Evolutionary conservation across 2,329 filamentous ascomycete species (phyloP), one percentile per base, ranked within the genome.

Genomic region (Magnaporthiopsis incrustans): DNA sequence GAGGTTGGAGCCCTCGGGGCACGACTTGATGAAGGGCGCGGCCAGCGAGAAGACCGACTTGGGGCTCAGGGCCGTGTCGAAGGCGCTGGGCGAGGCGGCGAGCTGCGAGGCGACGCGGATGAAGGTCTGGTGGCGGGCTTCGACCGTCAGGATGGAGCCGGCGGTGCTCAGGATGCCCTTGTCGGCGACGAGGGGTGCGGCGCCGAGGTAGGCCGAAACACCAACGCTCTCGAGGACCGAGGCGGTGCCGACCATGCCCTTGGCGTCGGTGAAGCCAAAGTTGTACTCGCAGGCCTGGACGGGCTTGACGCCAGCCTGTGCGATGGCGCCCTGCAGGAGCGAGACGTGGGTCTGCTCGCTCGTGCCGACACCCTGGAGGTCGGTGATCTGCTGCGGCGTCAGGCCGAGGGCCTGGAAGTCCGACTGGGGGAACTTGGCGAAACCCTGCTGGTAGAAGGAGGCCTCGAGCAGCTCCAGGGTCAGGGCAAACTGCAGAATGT

Each of bases 401-500:
- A 89, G 80, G 66, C 87, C 87, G 18, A 88, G 79, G 53, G 85
- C 84, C 30, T 77, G 72, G 76, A 92, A 92, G 71, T 90, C 85
- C 35, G 80, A 74, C 57, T 83, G 81, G 32, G 84, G 80, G 77
- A 91, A 90, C 74, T 85, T 82, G 67, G 81, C 80, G 72, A 92
- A 89, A 53, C 88, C 89, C 72, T 89, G 81, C 69, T 84, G 80
- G 80, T 92, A 92, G 76, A 91, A 92, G 64, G 82, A 79, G 30
- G 86, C 81, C 77, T 92, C 89, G 70, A 92, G 87, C 76, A 89
- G 87, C 76, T 92, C 89, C 59, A 91, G 81, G 7, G 89, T 91
- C 64, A 91, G 78, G 67, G 89, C 89, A 72, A 86, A 86, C 73
- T 86, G 82, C 59, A 85, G 75, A 67, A 86, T 84, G 67, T 85